phyloP scores from a whole-genome alignment of 140 eudicot species.

The Cichorium intybus region DNA sequence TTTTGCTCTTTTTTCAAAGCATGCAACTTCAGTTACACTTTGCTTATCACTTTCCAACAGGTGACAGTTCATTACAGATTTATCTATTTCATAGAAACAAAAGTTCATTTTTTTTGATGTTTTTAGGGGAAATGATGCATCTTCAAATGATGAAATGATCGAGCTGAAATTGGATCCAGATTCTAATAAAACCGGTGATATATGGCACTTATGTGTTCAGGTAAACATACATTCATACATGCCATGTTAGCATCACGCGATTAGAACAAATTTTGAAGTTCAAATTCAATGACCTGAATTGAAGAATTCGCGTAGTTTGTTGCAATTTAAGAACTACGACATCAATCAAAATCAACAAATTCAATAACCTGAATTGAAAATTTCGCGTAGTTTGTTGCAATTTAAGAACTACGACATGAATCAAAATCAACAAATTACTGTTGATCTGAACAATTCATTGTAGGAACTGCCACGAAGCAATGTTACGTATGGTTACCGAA shows the following conservation, averaged over 20 bases:
- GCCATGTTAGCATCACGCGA: not conserved
- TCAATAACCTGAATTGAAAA: too few relatives aligned
- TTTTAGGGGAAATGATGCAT: constrained; percentile 35
- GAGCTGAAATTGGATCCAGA: constrained; percentile 70
- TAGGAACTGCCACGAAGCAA: constrained; percentile 72
- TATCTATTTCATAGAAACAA: too few relatives aligned
- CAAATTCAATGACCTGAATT: too few relatives aligned
- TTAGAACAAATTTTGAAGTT: constrained; percentile 4
- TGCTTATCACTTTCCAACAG: constrained; percentile 68
- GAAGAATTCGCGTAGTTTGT: too few relatives aligned
- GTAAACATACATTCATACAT: constrained; percentile 31
- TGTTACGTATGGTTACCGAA: constrained; percentile 77
- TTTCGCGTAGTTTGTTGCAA: too few relatives aligned
- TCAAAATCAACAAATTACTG: too few relatives aligned
- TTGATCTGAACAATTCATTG: not conserved
- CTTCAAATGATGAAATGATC: constrained; percentile 44
- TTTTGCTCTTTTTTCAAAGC: constrained; percentile 82
- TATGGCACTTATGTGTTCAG: constrained; percentile 94
- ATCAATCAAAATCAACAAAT: too few relatives aligned
- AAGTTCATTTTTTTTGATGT: too few relatives aligned
- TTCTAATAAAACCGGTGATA: constrained; percentile 78
- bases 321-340: too few relatives aligned
- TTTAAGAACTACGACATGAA: too few relatives aligned
- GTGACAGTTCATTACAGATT: constrained; percentile 34
- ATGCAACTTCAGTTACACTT: constrained; percentile 87